phyloP scores from a whole-genome alignment of 2,329 filamentous ascomycete species.

The Penicillium capsulatum region DNA sequence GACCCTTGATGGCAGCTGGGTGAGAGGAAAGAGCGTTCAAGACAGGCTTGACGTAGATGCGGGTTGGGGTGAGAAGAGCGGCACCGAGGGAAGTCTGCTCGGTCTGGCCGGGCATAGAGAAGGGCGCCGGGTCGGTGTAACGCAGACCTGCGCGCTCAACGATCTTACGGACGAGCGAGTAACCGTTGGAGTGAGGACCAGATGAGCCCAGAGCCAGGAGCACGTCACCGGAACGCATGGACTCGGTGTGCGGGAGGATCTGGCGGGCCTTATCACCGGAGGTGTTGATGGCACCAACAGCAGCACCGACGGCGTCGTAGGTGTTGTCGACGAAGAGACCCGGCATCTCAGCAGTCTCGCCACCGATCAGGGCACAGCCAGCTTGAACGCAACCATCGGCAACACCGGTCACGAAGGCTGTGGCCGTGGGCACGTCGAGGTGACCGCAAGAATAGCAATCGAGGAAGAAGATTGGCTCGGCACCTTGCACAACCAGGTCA shows the following conservation, averaged over 20 bases:
- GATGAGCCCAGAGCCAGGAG: conserved; percentile 80
- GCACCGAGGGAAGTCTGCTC: conserved; percentile 56
- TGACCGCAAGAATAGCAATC: conserved; percentile 96
- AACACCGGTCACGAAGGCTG: conserved; percentile 86
- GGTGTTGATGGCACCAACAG: conserved; percentile 72
- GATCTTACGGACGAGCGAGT: conserved; percentile 91
- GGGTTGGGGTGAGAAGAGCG: conserved; percentile 79
- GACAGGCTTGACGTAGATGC: conserved; percentile 85
- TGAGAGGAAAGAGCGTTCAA: conserved; percentile 57
- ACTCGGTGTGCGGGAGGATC: conserved; percentile 69
- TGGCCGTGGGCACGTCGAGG: conserved; percentile 71
- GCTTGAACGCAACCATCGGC: conserved; percentile 80
- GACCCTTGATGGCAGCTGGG: conserved; percentile 69
- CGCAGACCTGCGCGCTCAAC: conserved; percentile 66
- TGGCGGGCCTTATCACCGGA: conserved; percentile 51
- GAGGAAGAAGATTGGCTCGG: conserved; percentile 91
- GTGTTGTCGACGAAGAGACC: conserved; percentile 84
- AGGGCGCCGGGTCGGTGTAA: conserved; percentile 72
- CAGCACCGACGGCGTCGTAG: conserved; percentile 89
- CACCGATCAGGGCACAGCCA: conserved; percentile 87
- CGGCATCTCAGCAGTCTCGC: conserved; percentile 98
- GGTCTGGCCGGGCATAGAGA: conserved; percentile 69
- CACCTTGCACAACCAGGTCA: conserved; percentile 92
- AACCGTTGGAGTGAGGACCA: conserved; percentile 93
- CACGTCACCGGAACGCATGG: conserved; percentile 78